Evolutionary conservation across 345 rosid genomes (phyloP).

Genomic region (Rhodamnia rubescens): DNA sequence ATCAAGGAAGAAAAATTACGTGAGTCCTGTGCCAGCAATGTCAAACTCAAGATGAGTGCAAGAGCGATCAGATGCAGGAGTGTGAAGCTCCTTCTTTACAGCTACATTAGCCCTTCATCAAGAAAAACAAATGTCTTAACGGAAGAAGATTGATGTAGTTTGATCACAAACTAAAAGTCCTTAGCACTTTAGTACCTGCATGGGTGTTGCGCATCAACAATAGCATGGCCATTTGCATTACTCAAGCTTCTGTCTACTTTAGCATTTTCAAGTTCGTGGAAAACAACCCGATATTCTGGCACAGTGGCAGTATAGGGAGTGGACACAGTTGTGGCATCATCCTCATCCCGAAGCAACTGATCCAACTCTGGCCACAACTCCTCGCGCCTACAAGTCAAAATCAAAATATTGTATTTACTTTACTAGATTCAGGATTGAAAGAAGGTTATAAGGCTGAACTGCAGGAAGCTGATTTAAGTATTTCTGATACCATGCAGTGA

Average conservation of each 20-base stretch:
- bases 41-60: slow-evolving; percentile 96
- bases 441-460: not conserved
- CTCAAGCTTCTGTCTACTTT: slow-evolving; percentile 18
- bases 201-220: slow-evolving; percentile 78
- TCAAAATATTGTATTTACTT: not conserved
- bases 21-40: slow-evolving; percentile 54
- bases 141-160: not conserved
- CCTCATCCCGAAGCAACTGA: slow-evolving; percentile 67
- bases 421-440: not conserved
- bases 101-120: slow-evolving; percentile 65
- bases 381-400: slow-evolving; percentile 50
- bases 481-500: slow-evolving; percentile 24
- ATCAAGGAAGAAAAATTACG: slow-evolving; percentile 30
- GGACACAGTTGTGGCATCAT: slow-evolving; percentile 47
- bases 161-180: not conserved
- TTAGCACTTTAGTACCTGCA: slow-evolving; percentile 40
- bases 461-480: not conserved
- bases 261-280: slow-evolving; percentile 38
- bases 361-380: slow-evolving; percentile 80
- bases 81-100: slow-evolving; percentile 76
- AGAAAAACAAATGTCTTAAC: not conserved
- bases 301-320: slow-evolving; percentile 90
- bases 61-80: slow-evolving; percentile 78
- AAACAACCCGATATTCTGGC: slow-evolving; percentile 71
- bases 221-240: slow-evolving; percentile 49